phyloP scores from a whole-genome alignment of 768 basidiomycete species.

The Tephrocybe sp. region DNA sequence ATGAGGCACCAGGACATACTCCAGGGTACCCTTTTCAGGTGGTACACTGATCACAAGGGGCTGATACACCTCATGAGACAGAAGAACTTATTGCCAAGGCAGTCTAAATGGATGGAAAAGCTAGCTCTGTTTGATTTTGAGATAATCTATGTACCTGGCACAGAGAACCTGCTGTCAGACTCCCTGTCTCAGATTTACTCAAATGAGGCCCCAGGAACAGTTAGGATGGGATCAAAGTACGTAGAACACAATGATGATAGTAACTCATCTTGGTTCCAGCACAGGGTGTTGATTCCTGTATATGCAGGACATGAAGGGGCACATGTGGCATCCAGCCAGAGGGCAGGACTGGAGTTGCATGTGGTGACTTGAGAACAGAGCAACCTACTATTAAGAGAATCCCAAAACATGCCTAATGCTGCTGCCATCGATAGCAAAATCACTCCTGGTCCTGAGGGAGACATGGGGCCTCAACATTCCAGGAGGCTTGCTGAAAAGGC shows the following conservation, averaged over 20 bases:
- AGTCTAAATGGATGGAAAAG: background rate
- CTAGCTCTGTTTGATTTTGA: background rate
- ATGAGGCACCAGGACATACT: background rate
- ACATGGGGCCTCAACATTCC: background rate
- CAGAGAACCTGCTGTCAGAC: background rate
- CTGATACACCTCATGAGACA: background rate
- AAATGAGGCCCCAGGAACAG: background rate
- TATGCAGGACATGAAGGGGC: background rate
- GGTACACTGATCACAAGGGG: background rate
- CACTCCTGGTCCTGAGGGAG: background rate
- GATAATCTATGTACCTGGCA: background rate
- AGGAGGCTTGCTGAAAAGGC: background rate
- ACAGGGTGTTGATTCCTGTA: background rate
- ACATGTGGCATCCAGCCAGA: too few species aligned
- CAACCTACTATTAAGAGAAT: too few species aligned
- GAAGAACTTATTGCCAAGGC: background rate
- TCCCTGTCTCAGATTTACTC: background rate
- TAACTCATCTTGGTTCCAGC: background rate
- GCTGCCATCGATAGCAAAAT: too few species aligned
- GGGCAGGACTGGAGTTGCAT: too few species aligned
- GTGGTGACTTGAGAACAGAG: too few species aligned
- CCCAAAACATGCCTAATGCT: too few species aligned
- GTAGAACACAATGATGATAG: background rate
- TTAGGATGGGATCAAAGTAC: background rate
- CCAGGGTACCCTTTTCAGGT: background rate